Evolutionary conservation across 2,329 filamentous ascomycete genomes (phyloP).

Genomic region (Clarireedia paspali): DNA sequence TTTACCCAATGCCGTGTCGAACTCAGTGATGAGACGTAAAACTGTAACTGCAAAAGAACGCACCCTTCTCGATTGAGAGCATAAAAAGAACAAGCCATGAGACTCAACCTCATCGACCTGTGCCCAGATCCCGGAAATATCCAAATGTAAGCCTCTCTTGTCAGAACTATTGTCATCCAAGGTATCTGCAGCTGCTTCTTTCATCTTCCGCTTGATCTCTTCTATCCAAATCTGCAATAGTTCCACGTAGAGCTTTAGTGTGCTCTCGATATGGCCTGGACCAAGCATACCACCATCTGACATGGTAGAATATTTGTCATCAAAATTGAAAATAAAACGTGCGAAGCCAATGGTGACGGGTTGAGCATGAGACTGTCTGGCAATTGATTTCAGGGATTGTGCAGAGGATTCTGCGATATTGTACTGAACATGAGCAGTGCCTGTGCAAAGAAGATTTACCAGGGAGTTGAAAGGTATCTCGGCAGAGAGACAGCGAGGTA

Average conservation of each 20-base stretch:
- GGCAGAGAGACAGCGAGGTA: constrained; percentile 86
- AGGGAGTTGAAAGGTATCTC: constrained; percentile 89
- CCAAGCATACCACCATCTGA: constrained; percentile 96
- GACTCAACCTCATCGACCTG: constrained; percentile 97
- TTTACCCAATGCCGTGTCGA: constrained; percentile 81
- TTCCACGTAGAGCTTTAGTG: constrained; percentile 85
- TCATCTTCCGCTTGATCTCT: constrained; percentile 81
- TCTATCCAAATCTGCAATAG: constrained; percentile 95
- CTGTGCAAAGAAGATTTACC: constrained; percentile 91
- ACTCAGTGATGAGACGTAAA: constrained; percentile 83
- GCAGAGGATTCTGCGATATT: constrained; percentile 91
- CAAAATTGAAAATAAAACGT: constrained; percentile 97
- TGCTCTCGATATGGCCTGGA: constrained; percentile 89
- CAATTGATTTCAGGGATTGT: constrained; percentile 90
- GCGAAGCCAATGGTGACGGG: constrained; percentile 96
- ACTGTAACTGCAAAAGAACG: constrained; percentile 88
- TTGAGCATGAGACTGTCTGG: constrained; percentile 84
- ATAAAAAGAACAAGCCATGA: constrained; percentile 93
- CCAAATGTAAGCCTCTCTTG: constrained; percentile 68
- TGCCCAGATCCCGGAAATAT: constrained; percentile 80
- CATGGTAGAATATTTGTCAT: constrained; percentile 95
- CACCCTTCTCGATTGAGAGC: constrained; percentile 87
- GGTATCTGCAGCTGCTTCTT: constrained; percentile 59
- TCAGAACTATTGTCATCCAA: constrained; percentile 57
- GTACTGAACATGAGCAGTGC: constrained; percentile 87